Evolutionary conservation across 2,329 filamentous ascomycete genomes (phyloP).

Genomic region (Phaeosphaeriaceae sp.): DNA sequence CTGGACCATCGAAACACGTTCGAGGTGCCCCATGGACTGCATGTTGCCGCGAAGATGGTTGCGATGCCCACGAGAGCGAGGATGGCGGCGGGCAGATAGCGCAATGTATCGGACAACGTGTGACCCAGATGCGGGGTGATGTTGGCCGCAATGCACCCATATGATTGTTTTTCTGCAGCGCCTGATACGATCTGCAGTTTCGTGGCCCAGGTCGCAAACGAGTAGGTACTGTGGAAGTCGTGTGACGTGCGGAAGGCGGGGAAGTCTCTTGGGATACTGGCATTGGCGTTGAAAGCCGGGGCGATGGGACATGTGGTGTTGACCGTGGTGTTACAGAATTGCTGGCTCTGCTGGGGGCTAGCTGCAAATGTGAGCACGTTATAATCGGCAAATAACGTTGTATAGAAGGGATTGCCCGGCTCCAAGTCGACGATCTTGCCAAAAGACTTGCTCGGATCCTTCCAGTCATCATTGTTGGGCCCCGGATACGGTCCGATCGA

Average conservation of each 20-base stretch:
- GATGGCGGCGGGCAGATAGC: constrained; percentile 79
- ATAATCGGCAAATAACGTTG: constrained; percentile 76
- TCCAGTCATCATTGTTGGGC: constrained; percentile 60
- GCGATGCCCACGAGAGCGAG: constrained; percentile 82
- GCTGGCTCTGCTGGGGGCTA: constrained; percentile 58
- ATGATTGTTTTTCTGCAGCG: constrained; percentile 66
- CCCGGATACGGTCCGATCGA: constrained; percentile 65
- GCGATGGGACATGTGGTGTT: constrained; percentile 71
- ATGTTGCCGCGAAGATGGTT: constrained; percentile 83
- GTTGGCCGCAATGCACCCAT: constrained; percentile 83
- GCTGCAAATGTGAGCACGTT: constrained; percentile 81
- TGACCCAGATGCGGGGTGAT: constrained; percentile 83
- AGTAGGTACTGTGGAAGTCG: constrained; percentile 81
- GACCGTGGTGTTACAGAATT: constrained; percentile 71
- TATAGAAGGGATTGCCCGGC: constrained; percentile 66
- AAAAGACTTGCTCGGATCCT: constrained; percentile 64
- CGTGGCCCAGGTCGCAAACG: constrained; percentile 81
- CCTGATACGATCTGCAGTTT: constrained; percentile 80
- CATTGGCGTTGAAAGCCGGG: constrained; percentile 72
- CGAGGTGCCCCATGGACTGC: constrained; percentile 90
- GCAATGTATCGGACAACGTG: constrained; percentile 72
- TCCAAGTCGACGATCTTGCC: constrained; percentile 81
- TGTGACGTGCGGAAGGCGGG: constrained; percentile 78
- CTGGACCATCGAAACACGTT: constrained; percentile 97
- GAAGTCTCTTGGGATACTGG: constrained; percentile 62